Evolutionary conservation across 305 asterid species (phyloP).

Genomic region (Solanum hybrid): DNA sequence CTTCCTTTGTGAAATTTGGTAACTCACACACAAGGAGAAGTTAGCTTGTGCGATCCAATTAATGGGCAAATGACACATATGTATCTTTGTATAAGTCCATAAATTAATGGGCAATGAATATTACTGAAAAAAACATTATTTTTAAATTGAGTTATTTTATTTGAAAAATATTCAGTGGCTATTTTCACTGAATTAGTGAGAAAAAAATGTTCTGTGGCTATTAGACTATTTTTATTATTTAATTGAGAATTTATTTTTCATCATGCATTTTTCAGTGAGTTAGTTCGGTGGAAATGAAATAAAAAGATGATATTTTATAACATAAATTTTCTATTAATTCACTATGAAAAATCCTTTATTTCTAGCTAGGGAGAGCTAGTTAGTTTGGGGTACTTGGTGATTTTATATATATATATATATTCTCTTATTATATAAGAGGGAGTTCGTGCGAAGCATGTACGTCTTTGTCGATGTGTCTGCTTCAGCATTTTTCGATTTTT

Average conservation of each 20-base stretch:
- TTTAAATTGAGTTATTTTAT: no score
- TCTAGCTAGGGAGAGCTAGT: not conserved
- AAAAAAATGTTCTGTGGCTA: not conserved
- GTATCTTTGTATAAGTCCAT: not conserved
- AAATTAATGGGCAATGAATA: not conserved
- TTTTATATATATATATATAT: no score
- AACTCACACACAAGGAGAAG: not conserved
- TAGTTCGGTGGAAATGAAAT: not conserved
- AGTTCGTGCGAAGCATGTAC: no score
- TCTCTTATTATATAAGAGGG: no score
- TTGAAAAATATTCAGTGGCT: not conserved
- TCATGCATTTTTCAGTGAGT: not conserved
- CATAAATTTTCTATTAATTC: no score
- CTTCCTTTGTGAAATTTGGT: not conserved
- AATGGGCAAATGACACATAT: not conserved
- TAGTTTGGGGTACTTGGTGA: not conserved
- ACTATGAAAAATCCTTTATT: no score
- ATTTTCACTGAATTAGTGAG: no score
- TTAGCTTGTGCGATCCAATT: not conserved
- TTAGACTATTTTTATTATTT: no score
- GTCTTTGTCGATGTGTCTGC: no score
- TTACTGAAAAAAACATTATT: no score
- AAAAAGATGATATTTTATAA: no score
- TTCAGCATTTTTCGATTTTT: accelerated
- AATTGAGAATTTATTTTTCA: no score